Conservation (phyloP, 345 rosid species). For the Dimocarpus longan region DNA sequence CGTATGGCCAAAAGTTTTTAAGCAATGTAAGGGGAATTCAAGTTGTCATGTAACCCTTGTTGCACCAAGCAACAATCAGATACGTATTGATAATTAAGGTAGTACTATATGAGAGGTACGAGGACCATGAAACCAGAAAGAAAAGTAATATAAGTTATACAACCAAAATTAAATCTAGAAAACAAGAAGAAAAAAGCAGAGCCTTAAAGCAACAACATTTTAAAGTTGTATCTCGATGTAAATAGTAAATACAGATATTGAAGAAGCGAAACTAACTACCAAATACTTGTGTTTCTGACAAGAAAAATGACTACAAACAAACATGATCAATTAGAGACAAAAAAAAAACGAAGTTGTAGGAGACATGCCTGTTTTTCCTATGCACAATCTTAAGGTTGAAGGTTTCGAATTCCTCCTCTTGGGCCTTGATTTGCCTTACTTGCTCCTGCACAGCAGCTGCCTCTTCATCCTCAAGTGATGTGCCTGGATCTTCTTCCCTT, state of each 20-base stretch:
- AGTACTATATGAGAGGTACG: neutral
- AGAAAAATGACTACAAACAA: slow-evolving; percentile 18
- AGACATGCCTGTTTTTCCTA: slow-evolving; percentile 87
- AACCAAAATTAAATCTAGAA: neutral
- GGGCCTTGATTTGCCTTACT: slow-evolving; percentile 93
- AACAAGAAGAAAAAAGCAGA: neutral
- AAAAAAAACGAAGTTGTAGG: slow-evolving; percentile 8
- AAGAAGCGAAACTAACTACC: neutral
- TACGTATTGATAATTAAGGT: neutral
- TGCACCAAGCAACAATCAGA: slow-evolving; percentile 12
- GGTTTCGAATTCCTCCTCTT: slow-evolving; percentile 98
- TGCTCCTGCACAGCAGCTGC: slow-evolving; percentile 96
- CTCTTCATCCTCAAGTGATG: slow-evolving; percentile 89
- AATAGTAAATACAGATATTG: slow-evolving; percentile 4
- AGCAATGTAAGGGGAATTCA: neutral
- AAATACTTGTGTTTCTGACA: slow-evolving; percentile 2
- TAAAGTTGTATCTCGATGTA: neutral
- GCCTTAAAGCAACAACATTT: slow-evolving; percentile 9
- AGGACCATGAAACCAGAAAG: neutral
- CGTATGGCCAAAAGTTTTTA: no score
- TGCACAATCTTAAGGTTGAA: slow-evolving; percentile 97
- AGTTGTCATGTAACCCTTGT: neutral
- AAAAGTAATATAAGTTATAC: neutral
- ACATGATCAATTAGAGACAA: neutral
- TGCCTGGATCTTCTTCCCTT: slow-evolving; percentile 74